Conservation (phyloP, 2,329 filamentous ascomycete species). For the Cladosporium sp. region DNA sequence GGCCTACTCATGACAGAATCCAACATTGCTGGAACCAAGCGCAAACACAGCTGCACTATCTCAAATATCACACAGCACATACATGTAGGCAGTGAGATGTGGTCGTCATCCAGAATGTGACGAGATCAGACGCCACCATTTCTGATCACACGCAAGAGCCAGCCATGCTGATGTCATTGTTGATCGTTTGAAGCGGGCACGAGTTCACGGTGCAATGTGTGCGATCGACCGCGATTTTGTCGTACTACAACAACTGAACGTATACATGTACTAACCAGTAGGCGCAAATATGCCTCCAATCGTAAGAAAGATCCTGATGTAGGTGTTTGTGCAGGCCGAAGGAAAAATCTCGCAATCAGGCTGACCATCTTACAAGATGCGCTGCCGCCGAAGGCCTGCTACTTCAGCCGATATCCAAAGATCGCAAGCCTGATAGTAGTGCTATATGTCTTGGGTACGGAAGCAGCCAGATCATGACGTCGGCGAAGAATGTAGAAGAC, state of each 20-base stretch:
- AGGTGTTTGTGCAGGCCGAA: constrained; percentile 8
- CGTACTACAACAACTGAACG: not conserved
- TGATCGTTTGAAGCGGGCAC: not conserved
- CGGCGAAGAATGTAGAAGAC: constrained; percentile 39
- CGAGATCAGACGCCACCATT: not conserved
- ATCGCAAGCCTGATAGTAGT: constrained; percentile 19
- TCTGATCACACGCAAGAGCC: not conserved
- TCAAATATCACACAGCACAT: not conserved
- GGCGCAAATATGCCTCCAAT: constrained; percentile 67
- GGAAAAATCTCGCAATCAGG: not conserved
- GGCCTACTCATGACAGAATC: no score
- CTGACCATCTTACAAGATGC: constrained; percentile 36
- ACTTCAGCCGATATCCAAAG: constrained; percentile 68
- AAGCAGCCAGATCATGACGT: constrained; percentile 53
- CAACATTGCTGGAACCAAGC: no score
- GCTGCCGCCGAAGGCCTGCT: constrained; percentile 81
- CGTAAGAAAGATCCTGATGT: constrained; percentile 76
- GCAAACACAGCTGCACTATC: no score
- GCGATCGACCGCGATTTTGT: not conserved
- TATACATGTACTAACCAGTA: not conserved
- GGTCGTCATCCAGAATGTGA: not conserved
- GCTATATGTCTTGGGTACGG: constrained; percentile 68
- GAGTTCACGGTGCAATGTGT: not conserved
- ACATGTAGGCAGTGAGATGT: not conserved
- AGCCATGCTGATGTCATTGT: constrained; percentile 10